These are phyloP conservation scores for Cardamine occulta DNA, from an alignment of 345 rosid genomes.

Conservation along the genomic window DNA sequence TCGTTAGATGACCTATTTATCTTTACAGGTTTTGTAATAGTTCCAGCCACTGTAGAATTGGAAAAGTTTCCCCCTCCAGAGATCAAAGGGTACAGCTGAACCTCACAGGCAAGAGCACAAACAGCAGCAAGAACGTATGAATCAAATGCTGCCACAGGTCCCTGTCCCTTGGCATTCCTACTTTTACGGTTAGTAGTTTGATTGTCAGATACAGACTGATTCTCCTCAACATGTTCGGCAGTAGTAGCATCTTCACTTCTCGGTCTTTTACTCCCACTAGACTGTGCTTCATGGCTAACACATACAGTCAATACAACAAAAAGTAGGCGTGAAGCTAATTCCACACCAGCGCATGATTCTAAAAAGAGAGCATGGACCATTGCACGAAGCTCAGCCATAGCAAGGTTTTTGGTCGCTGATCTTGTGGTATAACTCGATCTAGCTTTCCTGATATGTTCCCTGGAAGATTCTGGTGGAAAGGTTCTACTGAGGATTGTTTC, in stretches of 20 bases:
- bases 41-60: constrained; percentile 44
- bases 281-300: constrained; percentile 96
- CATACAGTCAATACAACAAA: constrained; percentile 96
- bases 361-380: constrained; percentile 96
- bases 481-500: constrained; percentile 91
- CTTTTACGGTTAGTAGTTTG: constrained; percentile 50
- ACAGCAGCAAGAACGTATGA: constrained; percentile 96
- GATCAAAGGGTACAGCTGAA: constrained; percentile 82
- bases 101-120: constrained; percentile 97
- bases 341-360: constrained; percentile 86
- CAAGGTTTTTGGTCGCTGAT: constrained; percentile 82
- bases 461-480: constrained; percentile 68
- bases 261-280: constrained; percentile 69
- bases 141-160: constrained; percentile 97
- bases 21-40: constrained; percentile 57
- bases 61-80: constrained; percentile 60
- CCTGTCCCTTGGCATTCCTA: constrained; percentile 70
- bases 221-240: constrained; percentile 50
- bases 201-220: constrained; percentile 45
- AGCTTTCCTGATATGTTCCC: constrained; percentile 58
- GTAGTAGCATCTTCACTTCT: constrained; percentile 56
- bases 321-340: constrained; percentile 92
- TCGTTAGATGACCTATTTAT: constrained; percentile 63
- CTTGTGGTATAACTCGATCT: constrained; percentile 58
- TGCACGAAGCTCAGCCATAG: constrained; percentile 93